Base-by-base conservation (phyloP, 1,284 basidiomycete genomes). In the Naganishia cerealis region DNA sequence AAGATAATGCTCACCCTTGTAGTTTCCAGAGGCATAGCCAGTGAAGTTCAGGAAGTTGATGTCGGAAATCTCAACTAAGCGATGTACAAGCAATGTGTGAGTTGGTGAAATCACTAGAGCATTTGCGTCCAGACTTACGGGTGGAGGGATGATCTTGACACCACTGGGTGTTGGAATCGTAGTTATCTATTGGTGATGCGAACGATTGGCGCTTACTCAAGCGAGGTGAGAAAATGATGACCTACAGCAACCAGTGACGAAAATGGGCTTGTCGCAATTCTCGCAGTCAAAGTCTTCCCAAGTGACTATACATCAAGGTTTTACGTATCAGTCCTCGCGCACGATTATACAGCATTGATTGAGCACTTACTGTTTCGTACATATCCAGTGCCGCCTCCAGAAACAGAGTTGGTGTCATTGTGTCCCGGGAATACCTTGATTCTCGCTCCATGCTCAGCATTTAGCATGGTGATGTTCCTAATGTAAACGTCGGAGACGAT, bases 401-500 rank as follows among this genome's bases (percentile, higher is more conserved):
- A 81, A 16, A 75, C 72, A 52, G 73, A 67, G 12, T 73, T 8
- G 40, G 77, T 71, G 65, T 76, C 65, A 66, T 73, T 72, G 57
- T 75, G 71, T 54, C 87, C 87, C 10, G 86, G 86, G 77, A 85
- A 87, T 2, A 86, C 86, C 76, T 88, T 88, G 77, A 88, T 88
- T n/a, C 87, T 82, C 0, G 86, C 86, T 0, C 86, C 87, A 71
- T 88, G 87, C 66, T 86, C 80, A 10, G 86, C 84, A 67, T 87
- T 86, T 26, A 82, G 78, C 86, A 87, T 87, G 24, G 80, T 82
- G 68, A 88, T 81, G 72, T 87, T 85, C 63, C 83, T 83, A 48
- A 76, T 84, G 12, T 83, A 81, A n/a, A 88, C 83, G 72, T 89
- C 86, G 67, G 85, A 81, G n/a, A 88, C 86, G 55, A 90, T 86